Evolutionary conservation across 208 protist species (phyloP).

Genomic region (Trypanosoma platydactyli): DNA sequence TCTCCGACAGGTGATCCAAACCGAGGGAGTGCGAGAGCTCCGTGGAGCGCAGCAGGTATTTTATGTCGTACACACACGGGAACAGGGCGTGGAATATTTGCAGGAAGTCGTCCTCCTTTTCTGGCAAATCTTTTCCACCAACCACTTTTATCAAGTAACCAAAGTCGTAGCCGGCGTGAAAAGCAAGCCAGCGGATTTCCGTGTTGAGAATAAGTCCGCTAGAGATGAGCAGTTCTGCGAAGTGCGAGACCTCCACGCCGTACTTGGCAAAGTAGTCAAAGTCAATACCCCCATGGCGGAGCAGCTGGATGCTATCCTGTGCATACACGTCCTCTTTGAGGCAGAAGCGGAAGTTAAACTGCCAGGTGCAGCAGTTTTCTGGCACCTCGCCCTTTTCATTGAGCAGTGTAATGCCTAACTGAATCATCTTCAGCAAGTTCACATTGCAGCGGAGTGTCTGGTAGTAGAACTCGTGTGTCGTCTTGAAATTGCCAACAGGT

Average conservation of each 20-base stretch:
- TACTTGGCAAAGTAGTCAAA: slow-evolving; percentile 94
- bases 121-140: slow-evolving; percentile 94
- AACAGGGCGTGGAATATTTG: slow-evolving; percentile 96
- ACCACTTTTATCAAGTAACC: slow-evolving; percentile 97
- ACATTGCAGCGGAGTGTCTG: slow-evolving; percentile 98
- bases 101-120: slow-evolving; percentile 97
- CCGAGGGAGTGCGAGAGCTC: slow-evolving; percentile 92
- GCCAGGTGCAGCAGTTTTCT: slow-evolving; percentile 95
- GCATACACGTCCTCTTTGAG: slow-evolving; percentile 97
- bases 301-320: slow-evolving; percentile 97
- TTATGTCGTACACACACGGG: slow-evolving; percentile 98
- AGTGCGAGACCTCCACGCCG: slow-evolving; percentile 96
- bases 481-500: slow-evolving; percentile 95
- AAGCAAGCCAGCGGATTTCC: slow-evolving; percentile 97
- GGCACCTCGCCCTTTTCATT: slow-evolving; percentile 97
- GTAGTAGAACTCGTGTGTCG: slow-evolving; percentile 95
- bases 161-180: slow-evolving; percentile 99
- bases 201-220: slow-evolving; percentile 96
- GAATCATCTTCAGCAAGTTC: slow-evolving; percentile 99
- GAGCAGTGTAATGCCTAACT: slow-evolving; percentile 97
- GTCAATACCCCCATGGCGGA: slow-evolving; percentile 96
- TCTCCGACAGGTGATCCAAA: slow-evolving; percentile 96
- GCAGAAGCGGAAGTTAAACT: slow-evolving; percentile 99
- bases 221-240: slow-evolving; percentile 96
- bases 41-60: slow-evolving; percentile 97